Evolutionary conservation across 306 rosid species (phyloP), one percentile per base, ranked within the genome.

Genomic region (Pyrus bretschneideri): DNA sequence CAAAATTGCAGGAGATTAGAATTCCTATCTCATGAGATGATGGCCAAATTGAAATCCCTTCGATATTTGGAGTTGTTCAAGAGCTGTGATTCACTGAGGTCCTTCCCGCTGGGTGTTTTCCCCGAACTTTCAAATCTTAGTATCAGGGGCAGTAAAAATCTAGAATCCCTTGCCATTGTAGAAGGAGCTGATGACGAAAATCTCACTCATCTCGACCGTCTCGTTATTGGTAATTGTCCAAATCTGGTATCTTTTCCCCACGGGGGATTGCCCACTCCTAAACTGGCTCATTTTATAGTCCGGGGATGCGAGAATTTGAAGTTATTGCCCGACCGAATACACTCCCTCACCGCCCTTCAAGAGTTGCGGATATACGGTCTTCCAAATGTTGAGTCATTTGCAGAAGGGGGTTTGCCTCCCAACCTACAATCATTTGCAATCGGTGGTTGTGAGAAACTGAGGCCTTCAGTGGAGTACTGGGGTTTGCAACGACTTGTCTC

Each of bases 281-380:
- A 77, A 17, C 65, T 60, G 65, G 0, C 3, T 59, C 0, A 0
- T 1, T 23, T 11, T 4, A 0, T 0, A 4, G 15, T 59, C 65
- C 0, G 0, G 0, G 0, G 0, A 3, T 11, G 18, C 65, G 0
- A 4, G 18, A 60, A 60, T 3, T 23, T 60, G 18, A 60, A 60
- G 19, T 60, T 23, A 60, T 60, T 60, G 7, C 65, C 33, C 54
- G 54, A 49, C 17, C 54, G 54, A 49, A 0, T 49, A 0, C 54
- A 49, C 19, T 4, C 54, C 19, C 65, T 12, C 31, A 12, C 9
- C 1, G 33, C 33, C 65, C 65, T 59, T 59, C 31, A 1, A 59
- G 0, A 11, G 0, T 10, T 59, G 1, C 0, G 0, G 0, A 23
- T 59, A 2, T 0, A 0, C 0, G 0, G 0, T 4, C 18, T 23